Evolutionary conservation across 2,329 filamentous ascomycete genomes (phyloP), one percentile per base, ranked within the genome.

Genomic region (Emmonsiellopsis sp.): DNA sequence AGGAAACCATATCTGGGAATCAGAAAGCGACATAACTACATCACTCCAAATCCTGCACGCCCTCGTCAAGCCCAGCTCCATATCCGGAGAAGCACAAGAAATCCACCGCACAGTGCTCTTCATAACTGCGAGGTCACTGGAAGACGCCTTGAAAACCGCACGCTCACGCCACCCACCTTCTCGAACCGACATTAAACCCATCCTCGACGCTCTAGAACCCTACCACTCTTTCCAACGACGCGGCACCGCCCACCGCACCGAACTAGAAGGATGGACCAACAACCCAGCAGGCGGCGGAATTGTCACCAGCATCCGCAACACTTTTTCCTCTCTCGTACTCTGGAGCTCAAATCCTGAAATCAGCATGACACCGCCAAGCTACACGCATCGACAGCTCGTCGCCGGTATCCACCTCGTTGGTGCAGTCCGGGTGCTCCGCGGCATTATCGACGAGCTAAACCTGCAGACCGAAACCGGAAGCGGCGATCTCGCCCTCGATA

Each of bases 61-160:
- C 51, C 68, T 84, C 4, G 71, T 83, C 4, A 79, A 76, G 51
- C 77, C 80, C 1, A 73, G 70, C 17, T 80, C 79, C 2, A 80
- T 77, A 51, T 82, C 79, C 2, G 74, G 77, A 44, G 81, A 85
- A 53, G 80, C 79, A 21, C 75, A 78, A 60, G 75, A 77, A 14
- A 83, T 84, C 68, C 82, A 85, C 60, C 72, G 72, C 36, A 80
- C 79, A 0, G 79, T 85, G 44, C 63, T 85, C 8, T 75, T 73
- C 8, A 81, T 83, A 56, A 74, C 79, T 1, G 76, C 79, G 1
- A 72, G 71, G 34, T 70, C 72, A 1, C 65, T 84, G 3, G 74
- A 77, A 54, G 71, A 73, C 53, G 76, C 76, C 50, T 70, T 84
- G 37, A 75, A 74, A 54, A 75, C 75, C 10, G 64, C 81, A 32